These are phyloP conservation scores for Elsinoe necatrix DNA, from an alignment of 2,329 filamentous ascomycete genomes.

Conservation along the genomic window DNA sequence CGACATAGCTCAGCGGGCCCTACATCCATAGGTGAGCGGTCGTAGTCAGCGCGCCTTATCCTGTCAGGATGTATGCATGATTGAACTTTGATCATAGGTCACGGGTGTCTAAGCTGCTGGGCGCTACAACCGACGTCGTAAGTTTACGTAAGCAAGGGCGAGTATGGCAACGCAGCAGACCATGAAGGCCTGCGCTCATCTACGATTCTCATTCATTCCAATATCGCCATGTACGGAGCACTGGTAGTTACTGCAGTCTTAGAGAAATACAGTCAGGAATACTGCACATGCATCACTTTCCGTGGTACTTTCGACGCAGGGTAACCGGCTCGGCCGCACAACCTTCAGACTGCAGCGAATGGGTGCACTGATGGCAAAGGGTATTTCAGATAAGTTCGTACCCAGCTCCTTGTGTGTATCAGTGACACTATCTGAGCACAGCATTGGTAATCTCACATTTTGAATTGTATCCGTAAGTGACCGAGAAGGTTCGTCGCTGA, in stretches of 20 bases:
- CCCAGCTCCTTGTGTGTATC: not conserved
- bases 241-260: too few species aligned
- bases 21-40: too few species aligned
- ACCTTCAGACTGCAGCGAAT: too few species aligned
- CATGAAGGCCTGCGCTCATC: not conserved
- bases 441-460: not conserved
- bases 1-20: slow-evolving; percentile 54
- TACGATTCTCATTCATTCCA: too few species aligned
- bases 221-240: too few species aligned
- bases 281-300: too few species aligned
- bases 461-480: not conserved
- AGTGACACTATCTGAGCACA: not conserved
- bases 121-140: not conserved
- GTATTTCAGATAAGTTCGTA: not conserved
- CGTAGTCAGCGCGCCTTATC: too few species aligned
- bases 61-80: not conserved
- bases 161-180: not conserved
- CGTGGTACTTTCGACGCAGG: too few species aligned
- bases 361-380: too few species aligned
- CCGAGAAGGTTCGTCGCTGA: slow-evolving; percentile 9
- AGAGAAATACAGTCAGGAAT: too few species aligned
- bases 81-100: not conserved
- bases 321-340: too few species aligned
- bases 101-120: too few species aligned
- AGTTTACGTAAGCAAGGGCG: slow-evolving; percentile 4